Conservation (phyloP, 768 basidiomycete genomes). For the Glaciozyma antarctica region DNA sequence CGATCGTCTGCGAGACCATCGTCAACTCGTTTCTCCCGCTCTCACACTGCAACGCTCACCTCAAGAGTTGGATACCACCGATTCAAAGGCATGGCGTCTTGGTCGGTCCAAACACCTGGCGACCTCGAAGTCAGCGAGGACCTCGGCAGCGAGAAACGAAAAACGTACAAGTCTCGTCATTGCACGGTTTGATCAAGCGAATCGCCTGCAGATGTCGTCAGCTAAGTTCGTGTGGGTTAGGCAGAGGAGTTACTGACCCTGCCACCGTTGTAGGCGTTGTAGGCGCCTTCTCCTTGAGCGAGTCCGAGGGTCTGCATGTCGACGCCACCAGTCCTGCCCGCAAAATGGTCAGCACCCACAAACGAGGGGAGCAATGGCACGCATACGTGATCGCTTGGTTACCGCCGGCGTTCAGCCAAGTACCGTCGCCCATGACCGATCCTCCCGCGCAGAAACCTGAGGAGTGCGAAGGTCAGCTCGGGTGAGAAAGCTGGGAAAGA, state of each 20-base stretch:
- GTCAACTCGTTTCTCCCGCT: constrained; percentile 53
- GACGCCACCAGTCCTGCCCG: too few species aligned
- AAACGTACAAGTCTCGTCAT: constrained; percentile 52
- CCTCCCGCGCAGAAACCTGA: constrained; percentile 17
- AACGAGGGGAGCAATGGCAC: too few species aligned
- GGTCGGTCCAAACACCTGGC: not conserved
- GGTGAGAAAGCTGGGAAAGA: too few species aligned
- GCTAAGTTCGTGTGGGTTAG: constrained; percentile 48
- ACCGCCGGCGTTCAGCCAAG: constrained; percentile 29
- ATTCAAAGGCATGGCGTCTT: constrained; percentile 10
- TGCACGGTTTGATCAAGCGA: constrained; percentile 56
- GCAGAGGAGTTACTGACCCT: not conserved
- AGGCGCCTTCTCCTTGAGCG: constrained; percentile 19
- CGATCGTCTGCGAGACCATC: too few species aligned
- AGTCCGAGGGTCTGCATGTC: too few species aligned
- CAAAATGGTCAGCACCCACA: too few species aligned
- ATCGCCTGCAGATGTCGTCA: constrained; percentile 44
- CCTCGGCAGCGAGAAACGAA: constrained; percentile 38
- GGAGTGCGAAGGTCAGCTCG: too few species aligned
- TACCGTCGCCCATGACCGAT: constrained; percentile 30
- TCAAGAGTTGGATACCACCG: constrained; percentile 77
- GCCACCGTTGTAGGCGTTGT: not conserved
- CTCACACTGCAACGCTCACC: constrained; percentile 44
- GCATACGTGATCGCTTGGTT: constrained; percentile 21
- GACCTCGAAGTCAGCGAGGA: constrained; percentile 40